Evolutionary conservation across 495 filamentous ascomycete genomes (phyloP), one percentile per base, ranked within the genome.

Genomic region (Lophiostoma macrostomum): DNA sequence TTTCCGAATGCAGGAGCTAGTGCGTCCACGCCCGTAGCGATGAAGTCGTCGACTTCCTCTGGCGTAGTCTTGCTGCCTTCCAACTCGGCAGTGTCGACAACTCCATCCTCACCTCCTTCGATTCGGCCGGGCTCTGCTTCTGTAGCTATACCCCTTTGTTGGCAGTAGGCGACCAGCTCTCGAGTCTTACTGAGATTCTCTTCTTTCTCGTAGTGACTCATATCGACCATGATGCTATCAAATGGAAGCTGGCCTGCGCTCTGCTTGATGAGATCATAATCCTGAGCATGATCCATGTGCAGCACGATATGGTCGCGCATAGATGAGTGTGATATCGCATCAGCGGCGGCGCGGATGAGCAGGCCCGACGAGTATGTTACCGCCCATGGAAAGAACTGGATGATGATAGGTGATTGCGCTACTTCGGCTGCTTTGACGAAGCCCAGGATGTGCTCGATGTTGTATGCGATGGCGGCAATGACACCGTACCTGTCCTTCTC

Each of bases 1-100:
- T 91, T 91, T 3, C 87, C 88, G 68, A 91, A 91, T 10, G 87
- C 86, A 0, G 88, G 88, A 8, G 87, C 88, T 13, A 91, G 66
- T n/a, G n/a, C n/a, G n/a, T n/a, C n/a, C n/a, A n/a, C 80, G 84
- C 88, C 88, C 18, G 84, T 87, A 6, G 73, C 76, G 0, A 88
- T 83, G 68, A 91, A 91, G 67, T 87, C 81, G 64, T 78, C 69
- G 28, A 83, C 85, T 68, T 90, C 80, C 64, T 87, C 85, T 0
- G 85, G 80, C 0, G 82, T 89, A 13, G 88, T 93, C 60, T 90
- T 62, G 42, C 89, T 50, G 0, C 78, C 87, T 65, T 86, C 84
- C 23, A 91, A 65, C 56, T 87, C 86, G 0, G 70, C 82, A 28
- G 86, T 90, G 65, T 90, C 85, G 3, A 78, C 76, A 19, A 93